Conservation (phyloP, 257 asterid genomes). For the Rubia yunnanensis region DNA sequence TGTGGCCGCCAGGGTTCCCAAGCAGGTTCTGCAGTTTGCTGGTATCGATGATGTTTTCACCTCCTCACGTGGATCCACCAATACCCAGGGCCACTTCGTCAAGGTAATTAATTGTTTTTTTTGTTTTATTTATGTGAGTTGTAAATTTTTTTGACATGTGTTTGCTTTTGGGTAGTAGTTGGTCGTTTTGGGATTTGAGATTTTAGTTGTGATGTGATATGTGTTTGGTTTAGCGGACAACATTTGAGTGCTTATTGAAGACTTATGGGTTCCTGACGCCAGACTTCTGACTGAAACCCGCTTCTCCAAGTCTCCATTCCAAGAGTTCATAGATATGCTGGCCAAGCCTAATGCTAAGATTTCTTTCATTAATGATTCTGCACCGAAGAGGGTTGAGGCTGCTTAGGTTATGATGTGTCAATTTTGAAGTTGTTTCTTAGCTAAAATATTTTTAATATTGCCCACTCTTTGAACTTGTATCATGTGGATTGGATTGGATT, state of each 20-base stretch:
- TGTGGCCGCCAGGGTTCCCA: slow-evolving; percentile 85
- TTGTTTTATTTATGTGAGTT: too few relatives aligned
- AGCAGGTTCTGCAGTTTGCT: slow-evolving; percentile 83
- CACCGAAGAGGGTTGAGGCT: slow-evolving; percentile 20
- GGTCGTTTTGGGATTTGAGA: too few relatives aligned
- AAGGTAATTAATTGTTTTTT: slow-evolving; percentile 30
- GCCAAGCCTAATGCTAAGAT: slow-evolving; percentile 46
- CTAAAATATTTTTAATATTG: too few relatives aligned
- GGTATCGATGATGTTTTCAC: slow-evolving; percentile 87
- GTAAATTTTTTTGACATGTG: too few relatives aligned
- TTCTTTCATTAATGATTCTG: slow-evolving; percentile 26
- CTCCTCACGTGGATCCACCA: slow-evolving; percentile 80
- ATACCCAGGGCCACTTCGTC: slow-evolving; percentile 85
- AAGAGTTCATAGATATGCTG: slow-evolving; percentile 56
- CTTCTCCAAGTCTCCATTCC: slow-evolving; percentile 52
- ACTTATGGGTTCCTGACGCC: slow-evolving; percentile 60
- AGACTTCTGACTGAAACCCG: slow-evolving; percentile 64
- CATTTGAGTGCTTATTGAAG: slow-evolving; percentile 55
- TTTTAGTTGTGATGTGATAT: neutral
- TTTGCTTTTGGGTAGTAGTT: too few relatives aligned
- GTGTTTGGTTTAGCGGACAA: slow-evolving; percentile 32
- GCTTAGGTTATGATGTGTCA: slow-evolving; percentile 18
- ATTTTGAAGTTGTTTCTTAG: too few relatives aligned
- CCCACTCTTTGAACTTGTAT: too few relatives aligned
- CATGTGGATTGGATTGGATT: too few relatives aligned